A percentile compares a stretch with the other conserved stretches of the same genome.
Evolutionary conservation across 2,329 filamentous ascomycete genomes (phyloP).

Genomic region (Aspergillus fumigatus): DNA sequence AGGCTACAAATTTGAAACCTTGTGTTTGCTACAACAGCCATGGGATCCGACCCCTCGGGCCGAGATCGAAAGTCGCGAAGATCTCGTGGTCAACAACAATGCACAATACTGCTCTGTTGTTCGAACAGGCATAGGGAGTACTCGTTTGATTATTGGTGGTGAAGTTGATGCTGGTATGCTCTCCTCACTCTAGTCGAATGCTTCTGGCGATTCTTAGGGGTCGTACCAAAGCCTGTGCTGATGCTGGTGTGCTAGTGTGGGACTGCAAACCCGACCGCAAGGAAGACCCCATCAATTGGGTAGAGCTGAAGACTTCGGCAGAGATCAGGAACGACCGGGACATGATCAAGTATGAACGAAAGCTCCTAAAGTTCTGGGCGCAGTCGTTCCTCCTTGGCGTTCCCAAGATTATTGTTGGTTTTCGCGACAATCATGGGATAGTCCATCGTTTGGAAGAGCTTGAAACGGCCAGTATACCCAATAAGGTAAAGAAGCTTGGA

Average conservation of each 20-base stretch:
- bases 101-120: conserved; percentile 96
- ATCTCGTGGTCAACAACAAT: conserved; percentile 75
- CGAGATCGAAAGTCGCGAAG: conserved; percentile 71
- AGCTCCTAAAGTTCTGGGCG: conserved; percentile 93
- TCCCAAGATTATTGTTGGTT: conserved; percentile 86
- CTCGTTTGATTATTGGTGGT: conserved; percentile 74
- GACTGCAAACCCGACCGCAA: conserved; percentile 68
- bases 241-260: conserved; percentile 57
- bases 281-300: conserved; percentile 75
- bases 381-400: conserved; percentile 94
- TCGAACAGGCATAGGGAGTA: conserved; percentile 75
- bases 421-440: conserved; percentile 68
- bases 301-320: conserved; percentile 89
- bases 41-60: conserved; percentile 71
- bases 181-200: not conserved
- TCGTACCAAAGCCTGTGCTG: not conserved
- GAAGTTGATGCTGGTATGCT: conserved; percentile 81
- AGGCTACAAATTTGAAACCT: conserved; percentile 96
- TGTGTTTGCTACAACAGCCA: conserved; percentile 68
- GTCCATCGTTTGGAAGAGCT: conserved; percentile 71
- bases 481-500: conserved; percentile 63
- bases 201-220: not conserved
- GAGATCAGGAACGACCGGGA: conserved; percentile 66
- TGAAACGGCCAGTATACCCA: conserved; percentile 72
- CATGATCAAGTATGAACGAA: conserved; percentile 73